phyloP scores from a whole-genome alignment of 2,329 filamentous ascomycete species.

The Aspergillus ruber region DNA sequence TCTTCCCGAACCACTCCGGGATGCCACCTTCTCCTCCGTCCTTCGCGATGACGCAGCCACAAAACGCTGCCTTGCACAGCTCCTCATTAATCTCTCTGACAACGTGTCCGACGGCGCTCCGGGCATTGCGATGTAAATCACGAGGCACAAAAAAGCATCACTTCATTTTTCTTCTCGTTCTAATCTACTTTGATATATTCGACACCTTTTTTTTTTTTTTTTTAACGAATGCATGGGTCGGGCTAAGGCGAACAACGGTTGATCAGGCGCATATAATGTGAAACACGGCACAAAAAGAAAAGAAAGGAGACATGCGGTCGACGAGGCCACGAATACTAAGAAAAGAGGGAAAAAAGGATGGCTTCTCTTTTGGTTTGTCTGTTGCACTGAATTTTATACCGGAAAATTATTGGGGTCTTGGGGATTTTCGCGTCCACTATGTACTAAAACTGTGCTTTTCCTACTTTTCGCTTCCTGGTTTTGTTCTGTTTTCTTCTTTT shows the following conservation, averaged over 20 bases:
- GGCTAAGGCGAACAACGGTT: constrained; percentile 34
- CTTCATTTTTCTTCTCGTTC: constrained; percentile 15
- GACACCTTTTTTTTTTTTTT: constrained; percentile 10
- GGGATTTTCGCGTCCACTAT: constrained; percentile 14
- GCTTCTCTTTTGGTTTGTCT: constrained; percentile 8
- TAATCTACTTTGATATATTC: constrained; percentile 27
- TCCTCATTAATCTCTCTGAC: constrained; percentile 92
- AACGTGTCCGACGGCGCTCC: constrained; percentile 58
- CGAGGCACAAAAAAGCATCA: constrained; percentile 17
- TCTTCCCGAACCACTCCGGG: constrained; percentile 94
- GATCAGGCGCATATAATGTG: constrained; percentile 32
- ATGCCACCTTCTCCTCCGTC: constrained; percentile 94
- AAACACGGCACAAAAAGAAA: constrained; percentile 16
- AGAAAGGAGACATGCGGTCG: constrained; percentile 6
- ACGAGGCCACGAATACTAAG: constrained; percentile 2
- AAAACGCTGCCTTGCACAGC: constrained; percentile 93
- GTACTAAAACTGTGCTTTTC: constrained; percentile 7
- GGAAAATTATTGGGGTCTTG: constrained; percentile 14
- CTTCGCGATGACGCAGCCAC: constrained; percentile 95
- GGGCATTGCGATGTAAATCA: constrained; percentile 35
- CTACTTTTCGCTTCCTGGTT: constrained; percentile 7
- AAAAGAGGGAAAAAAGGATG: constrained; percentile 4
- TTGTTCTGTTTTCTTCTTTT: constrained; percentile 10
- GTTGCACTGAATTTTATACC: constrained; percentile 2
- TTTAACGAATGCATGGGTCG: constrained; percentile 39